Evolutionary conservation across 2,329 filamentous ascomycete genomes (phyloP), one percentile per base, ranked within the genome.

Genomic region (Pseudodiploospora longispora): DNA sequence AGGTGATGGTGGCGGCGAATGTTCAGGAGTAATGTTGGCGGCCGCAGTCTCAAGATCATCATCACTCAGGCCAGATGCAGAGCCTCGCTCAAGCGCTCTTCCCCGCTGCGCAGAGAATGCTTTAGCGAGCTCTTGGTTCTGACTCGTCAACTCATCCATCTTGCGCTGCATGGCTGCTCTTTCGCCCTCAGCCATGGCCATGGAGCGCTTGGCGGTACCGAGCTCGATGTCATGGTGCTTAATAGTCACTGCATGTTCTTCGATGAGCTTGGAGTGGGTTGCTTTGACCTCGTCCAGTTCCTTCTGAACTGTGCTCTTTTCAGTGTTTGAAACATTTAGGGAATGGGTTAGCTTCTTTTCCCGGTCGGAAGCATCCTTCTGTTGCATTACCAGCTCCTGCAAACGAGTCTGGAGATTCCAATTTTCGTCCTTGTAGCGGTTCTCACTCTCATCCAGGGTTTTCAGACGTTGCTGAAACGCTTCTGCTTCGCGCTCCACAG

Each of bases 391-490:
- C 36, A 91, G 72, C 50, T 97, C 90, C 56, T 95, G 93, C 27
- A 94, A 76, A 55, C 89, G 87, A 0, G 90, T 95, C 64, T 98
- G 93, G 33, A 98, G 75, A 50, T 86, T 91, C 93, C 93, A 98
- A 62, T 97, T 98, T 64, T 97, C 93, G 59, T 98, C 93, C 67
- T 96, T 97, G 69, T 95, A 95, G 42, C 87, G 83, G 57, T 94
- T 85, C 63, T 98, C 93, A 60, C 86, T 95, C 65, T 98, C 93
- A 55, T 96, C 90, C 35, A 96, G 72, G 6, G 78, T 77, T 59
- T 87, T 85, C 51, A 97, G 71, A 31, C 89, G 81, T 61, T 94
- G 87, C 42, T 84, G 78, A 51, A 94, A 78, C 3, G 77, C 80
- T 60, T 95, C 85, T 0, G 82, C 78, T 52, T 96, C 90, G 31